These are phyloP conservation scores for Parietaria judaica DNA, from an alignment of 306 rosid species.

Conservation along the genomic window DNA sequence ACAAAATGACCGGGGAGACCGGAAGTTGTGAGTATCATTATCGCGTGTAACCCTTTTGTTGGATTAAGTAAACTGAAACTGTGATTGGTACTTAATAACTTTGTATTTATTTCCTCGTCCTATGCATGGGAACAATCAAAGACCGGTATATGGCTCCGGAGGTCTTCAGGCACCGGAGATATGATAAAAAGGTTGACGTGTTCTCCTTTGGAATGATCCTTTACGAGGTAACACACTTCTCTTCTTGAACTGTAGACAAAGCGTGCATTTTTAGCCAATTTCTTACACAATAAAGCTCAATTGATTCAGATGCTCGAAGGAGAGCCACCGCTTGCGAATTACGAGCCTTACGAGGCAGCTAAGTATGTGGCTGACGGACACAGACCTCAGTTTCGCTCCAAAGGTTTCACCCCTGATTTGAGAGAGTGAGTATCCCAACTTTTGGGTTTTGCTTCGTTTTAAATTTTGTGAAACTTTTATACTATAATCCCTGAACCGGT, in stretches of 20 bases:
- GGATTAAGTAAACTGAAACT: background rate
- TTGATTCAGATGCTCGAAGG: slow-evolving; percentile 90
- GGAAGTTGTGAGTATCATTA: slow-evolving; percentile 95
- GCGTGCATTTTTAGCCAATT: slow-evolving; percentile 5
- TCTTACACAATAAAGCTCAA: slow-evolving; percentile 21
- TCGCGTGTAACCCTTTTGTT: slow-evolving; percentile 14
- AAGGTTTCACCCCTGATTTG: slow-evolving; percentile 47
- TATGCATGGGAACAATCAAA: slow-evolving; percentile 27
- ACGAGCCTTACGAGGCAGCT: slow-evolving; percentile 88
- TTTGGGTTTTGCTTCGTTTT: slow-evolving; percentile 4
- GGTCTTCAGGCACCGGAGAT: slow-evolving; percentile 79
- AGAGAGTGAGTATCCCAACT: slow-evolving; percentile 52
- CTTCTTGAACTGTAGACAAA: slow-evolving; percentile 9
- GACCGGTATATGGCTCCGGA: slow-evolving; percentile 98
- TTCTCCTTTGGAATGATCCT: slow-evolving; percentile 92
- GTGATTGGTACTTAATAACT: slow-evolving; percentile 4
- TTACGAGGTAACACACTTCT: slow-evolving; percentile 61
- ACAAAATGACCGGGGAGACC: slow-evolving; percentile 99
- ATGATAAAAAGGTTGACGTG: slow-evolving; percentile 91
- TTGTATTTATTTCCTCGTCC: background rate
- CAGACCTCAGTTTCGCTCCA: slow-evolving; percentile 62
- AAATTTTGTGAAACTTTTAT: background rate
- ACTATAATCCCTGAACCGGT: no score
- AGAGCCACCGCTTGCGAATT: slow-evolving; percentile 65
- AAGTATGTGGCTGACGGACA: slow-evolving; percentile 77